These are phyloP conservation scores for Pseudogymnoascus sp. DNA, from an alignment of 2,329 filamentous ascomycete species.

Conservation along the genomic window DNA sequence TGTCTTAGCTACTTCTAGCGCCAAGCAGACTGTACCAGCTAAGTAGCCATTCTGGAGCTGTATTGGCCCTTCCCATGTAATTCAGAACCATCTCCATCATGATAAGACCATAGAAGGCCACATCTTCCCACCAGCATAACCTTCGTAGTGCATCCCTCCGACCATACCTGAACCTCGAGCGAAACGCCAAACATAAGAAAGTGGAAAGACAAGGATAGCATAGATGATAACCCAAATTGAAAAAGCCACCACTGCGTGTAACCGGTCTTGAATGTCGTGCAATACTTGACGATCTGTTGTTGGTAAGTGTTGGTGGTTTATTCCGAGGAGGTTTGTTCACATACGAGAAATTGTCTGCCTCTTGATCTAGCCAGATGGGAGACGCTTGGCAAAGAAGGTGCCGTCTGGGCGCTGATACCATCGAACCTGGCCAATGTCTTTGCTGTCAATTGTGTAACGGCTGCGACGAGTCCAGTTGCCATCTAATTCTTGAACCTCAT, in stretches of 20 bases:
- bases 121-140: not conserved
- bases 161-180: not conserved
- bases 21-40: not conserved
- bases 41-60: not conserved
- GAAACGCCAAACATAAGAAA: not conserved
- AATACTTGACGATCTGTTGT: not conserved
- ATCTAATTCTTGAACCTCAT: conserved; percentile 56
- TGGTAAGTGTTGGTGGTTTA: not conserved
- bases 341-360: not conserved
- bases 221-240: not conserved
- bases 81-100: not conserved
- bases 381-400: conserved; percentile 55
- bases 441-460: conserved; percentile 54
- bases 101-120: not conserved
- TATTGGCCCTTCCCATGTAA: not conserved
- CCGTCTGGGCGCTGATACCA: conserved; percentile 56
- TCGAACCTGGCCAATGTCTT: conserved; percentile 44
- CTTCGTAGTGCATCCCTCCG: not conserved
- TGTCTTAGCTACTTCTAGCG: not conserved
- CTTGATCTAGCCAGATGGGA: conserved; percentile 31
- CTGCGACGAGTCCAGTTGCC: conserved; percentile 54
- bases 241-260: conserved; percentile 1
- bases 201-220: not conserved
- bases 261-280: not conserved
- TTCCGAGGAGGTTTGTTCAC: not conserved